These are phyloP conservation scores for Calonectria pteridis DNA, from an alignment of 2,329 filamentous ascomycete species.

Conservation along the genomic window DNA sequence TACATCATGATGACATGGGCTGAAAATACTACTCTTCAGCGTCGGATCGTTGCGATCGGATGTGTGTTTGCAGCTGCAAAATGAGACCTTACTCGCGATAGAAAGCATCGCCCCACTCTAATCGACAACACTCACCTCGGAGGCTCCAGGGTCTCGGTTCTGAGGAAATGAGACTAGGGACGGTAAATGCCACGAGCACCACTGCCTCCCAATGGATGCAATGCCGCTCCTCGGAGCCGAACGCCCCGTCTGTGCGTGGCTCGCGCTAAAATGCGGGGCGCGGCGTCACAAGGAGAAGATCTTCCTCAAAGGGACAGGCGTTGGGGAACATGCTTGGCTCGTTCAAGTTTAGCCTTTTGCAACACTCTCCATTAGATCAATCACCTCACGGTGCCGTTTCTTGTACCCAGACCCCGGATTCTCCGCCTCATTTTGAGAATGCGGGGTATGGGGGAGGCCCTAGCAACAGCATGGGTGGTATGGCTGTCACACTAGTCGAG, in stretches of 20 bases:
- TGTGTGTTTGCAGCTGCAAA: background rate
- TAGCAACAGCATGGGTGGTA: background rate
- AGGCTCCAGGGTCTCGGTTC: background rate
- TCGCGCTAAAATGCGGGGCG: constrained; percentile 16
- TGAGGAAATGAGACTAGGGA: background rate
- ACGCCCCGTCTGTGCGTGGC: background rate
- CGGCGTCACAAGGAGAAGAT: background rate
- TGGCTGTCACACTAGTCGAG: background rate
- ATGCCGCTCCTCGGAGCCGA: constrained; percentile 24
- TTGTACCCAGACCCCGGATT: background rate
- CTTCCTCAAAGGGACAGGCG: background rate
- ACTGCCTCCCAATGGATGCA: background rate
- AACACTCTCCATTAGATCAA: background rate
- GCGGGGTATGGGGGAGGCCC: background rate
- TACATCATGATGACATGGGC: background rate
- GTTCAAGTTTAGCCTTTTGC: background rate
- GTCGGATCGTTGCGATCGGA: background rate
- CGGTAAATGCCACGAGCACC: background rate
- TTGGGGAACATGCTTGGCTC: background rate
- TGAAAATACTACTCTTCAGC: background rate
- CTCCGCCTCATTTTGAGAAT: background rate
- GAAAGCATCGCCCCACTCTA: background rate
- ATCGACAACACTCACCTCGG: background rate
- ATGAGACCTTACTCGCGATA: background rate
- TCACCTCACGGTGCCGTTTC: background rate